Evolutionary conservation across 2,329 filamentous ascomycete genomes (phyloP).

Genomic region (Microcyclospora pomicola): DNA sequence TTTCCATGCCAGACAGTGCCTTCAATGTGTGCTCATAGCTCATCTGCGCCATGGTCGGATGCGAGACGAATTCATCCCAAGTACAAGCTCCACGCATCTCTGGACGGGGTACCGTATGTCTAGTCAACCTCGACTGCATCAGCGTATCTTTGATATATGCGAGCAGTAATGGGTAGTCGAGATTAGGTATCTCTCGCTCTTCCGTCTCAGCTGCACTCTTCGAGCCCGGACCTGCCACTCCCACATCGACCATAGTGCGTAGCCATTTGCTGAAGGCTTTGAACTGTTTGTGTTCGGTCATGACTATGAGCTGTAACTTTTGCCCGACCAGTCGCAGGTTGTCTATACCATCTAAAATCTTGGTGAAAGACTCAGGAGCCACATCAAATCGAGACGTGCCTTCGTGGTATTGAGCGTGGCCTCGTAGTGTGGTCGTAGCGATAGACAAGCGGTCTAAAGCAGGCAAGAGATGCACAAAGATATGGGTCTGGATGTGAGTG

Average conservation of each 20-base stretch:
- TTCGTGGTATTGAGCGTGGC: constrained; percentile 69
- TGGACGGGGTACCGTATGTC: constrained; percentile 22
- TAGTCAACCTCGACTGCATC: constrained; percentile 18
- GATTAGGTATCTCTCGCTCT: constrained; percentile 58
- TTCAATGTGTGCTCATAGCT: constrained; percentile 12
- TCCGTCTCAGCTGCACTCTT: constrained; percentile 53
- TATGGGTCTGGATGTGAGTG: constrained; percentile 58
- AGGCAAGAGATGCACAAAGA: constrained; percentile 80
- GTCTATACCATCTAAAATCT: constrained; percentile 52
- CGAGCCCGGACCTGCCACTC: constrained; percentile 49
- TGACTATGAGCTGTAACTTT: constrained; percentile 54
- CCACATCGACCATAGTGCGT: constrained; percentile 64
- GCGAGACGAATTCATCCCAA: constrained; percentile 2
- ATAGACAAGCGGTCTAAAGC: constrained; percentile 72
- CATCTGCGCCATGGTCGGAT: constrained; percentile 5
- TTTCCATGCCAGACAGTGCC: constrained; percentile 3
- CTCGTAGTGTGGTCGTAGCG: constrained; percentile 67
- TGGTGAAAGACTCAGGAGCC: constrained; percentile 25
- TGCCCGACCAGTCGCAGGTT: constrained; percentile 65
- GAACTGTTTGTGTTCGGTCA: constrained; percentile 69
- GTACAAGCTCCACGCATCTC: constrained; percentile 25
- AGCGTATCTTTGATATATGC: constrained; percentile 55
- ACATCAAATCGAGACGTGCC: constrained; percentile 46
- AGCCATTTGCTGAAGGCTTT: constrained; percentile 71
- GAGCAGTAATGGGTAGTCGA: constrained; percentile 60